phyloP scores from a whole-genome alignment of 139 green algal genomes.

The Chloropicon primus region DNA sequence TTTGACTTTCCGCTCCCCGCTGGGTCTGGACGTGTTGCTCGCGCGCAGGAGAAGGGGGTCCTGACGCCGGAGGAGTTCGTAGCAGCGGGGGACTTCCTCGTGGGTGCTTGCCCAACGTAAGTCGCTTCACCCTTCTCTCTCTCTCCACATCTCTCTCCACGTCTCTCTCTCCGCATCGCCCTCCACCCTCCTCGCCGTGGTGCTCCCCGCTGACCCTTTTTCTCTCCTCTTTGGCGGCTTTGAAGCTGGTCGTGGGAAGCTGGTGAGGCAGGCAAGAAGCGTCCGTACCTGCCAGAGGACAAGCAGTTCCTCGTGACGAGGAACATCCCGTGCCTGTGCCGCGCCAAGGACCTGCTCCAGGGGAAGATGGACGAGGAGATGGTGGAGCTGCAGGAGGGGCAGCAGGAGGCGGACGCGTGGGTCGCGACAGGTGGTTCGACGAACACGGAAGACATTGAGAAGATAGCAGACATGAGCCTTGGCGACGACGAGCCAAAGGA shows the following conservation, averaged over 20 bases:
- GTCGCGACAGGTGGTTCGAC: conserved; percentile 10
- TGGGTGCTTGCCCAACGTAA: conserved; percentile 63
- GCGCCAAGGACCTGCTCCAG: conserved; percentile 34
- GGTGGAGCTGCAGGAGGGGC: conserved; percentile 20
- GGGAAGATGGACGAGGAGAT: conserved; percentile 15
- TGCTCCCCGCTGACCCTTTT: neutral
- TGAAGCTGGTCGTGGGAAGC: neutral
- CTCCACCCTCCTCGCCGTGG: too few relatives aligned
- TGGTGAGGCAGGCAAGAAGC: neutral
- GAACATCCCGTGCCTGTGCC: conserved; percentile 63
- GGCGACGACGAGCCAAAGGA: neutral
- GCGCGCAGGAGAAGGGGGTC: conserved; percentile 23
- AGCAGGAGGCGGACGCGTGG: conserved; percentile 52
- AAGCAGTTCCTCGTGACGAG: conserved; percentile 82
- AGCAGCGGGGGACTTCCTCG: conserved; percentile 60
- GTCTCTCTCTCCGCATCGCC: too few relatives aligned
- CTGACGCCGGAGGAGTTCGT: conserved; percentile 80
- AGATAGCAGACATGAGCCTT: conserved; percentile 23
- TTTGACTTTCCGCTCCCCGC: too few relatives aligned
- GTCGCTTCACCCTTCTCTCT: too few relatives aligned
- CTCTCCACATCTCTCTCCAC: too few relatives aligned
- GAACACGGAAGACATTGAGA: neutral
- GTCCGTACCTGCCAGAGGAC: conserved; percentile 40
- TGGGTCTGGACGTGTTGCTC: too few relatives aligned
- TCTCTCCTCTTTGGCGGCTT: neutral